Percentiles rank a stretch among this genome's conserved stretches.
These are phyloP conservation scores for Clathrospora elynae DNA, from an alignment of 2,329 filamentous ascomycete species.

Conservation along the genomic window DNA sequence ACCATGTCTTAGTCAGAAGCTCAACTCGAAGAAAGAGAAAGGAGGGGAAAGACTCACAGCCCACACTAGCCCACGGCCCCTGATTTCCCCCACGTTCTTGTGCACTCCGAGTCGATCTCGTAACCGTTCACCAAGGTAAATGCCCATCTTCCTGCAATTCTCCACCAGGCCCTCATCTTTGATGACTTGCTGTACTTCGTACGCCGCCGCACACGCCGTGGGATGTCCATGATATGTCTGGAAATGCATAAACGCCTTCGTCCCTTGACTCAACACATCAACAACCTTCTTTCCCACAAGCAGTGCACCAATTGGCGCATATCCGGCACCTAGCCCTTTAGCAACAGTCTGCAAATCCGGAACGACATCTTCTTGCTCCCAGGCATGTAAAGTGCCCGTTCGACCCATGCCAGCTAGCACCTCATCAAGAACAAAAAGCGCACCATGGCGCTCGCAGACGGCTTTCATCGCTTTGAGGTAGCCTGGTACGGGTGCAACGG, in stretches of 20 bases:
- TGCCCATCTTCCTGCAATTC: conserved; percentile 62
- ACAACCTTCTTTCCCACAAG: conserved; percentile 59
- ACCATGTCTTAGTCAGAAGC: conserved; percentile 2
- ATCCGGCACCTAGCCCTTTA: conserved; percentile 68
- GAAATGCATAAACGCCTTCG: conserved; percentile 60
- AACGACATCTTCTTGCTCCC: conserved; percentile 61
- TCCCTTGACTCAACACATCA: conserved; percentile 50
- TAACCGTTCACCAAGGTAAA: conserved; percentile 53
- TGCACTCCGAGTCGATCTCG: conserved; percentile 50
- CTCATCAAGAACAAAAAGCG: conserved; percentile 76
- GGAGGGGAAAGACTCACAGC: conserved; percentile 53
- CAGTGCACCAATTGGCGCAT: conserved; percentile 64
- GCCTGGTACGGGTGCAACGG: conserved; percentile 66
- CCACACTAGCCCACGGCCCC: conserved; percentile 64
- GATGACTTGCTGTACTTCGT: conserved; percentile 66
- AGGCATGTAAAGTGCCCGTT: conserved; percentile 63
- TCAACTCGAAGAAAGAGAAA: not conserved
- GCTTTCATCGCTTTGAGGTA: conserved; percentile 70
- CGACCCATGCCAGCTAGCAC: conserved; percentile 70
- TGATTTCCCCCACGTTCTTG: conserved; percentile 62
- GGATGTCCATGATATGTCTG: conserved; percentile 68
- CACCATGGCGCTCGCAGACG: conserved; percentile 71
- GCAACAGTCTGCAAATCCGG: conserved; percentile 70
- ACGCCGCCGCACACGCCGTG: conserved; percentile 62
- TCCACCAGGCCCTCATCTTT: conserved; percentile 60